phyloP scores from a whole-genome alignment of 2,329 filamentous ascomycete genomes.

The Phialocephala subalpina region DNA sequence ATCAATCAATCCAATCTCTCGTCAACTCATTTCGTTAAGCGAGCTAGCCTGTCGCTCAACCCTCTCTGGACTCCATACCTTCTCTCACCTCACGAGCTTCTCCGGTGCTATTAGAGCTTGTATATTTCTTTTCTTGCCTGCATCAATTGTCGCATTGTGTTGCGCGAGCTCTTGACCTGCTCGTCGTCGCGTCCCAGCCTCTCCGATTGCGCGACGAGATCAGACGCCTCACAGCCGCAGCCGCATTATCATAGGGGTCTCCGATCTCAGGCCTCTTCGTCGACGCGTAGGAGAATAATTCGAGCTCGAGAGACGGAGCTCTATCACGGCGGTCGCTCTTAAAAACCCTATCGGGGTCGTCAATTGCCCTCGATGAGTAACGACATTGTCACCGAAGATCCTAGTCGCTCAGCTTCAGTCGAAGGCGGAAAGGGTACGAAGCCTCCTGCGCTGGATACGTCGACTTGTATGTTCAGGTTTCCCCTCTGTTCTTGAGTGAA shows the following conservation, averaged over 20 bases:
- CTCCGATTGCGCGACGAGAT: conserved; percentile 24
- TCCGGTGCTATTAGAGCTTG: conserved; percentile 28
- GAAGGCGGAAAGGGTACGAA: conserved; percentile 41
- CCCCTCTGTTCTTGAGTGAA: neutral
- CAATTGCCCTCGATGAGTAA: conserved; percentile 48
- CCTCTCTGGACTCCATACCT: conserved; percentile 8
- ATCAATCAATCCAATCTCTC: neutral
- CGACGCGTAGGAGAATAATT: conserved; percentile 35
- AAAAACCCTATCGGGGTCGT: conserved; percentile 27
- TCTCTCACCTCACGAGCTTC: conserved; percentile 25
- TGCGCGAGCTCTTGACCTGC: conserved; percentile 22
- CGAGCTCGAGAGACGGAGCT: conserved; percentile 8
- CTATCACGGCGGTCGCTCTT: conserved; percentile 23
- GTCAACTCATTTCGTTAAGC: conserved; percentile 10
- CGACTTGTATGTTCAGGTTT: conserved; percentile 38
- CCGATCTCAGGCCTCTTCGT: conserved; percentile 6
- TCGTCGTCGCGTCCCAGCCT: conserved; percentile 23
- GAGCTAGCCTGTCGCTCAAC: conserved; percentile 25
- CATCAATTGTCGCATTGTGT: conserved; percentile 35
- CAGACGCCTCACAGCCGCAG: conserved; percentile 25
- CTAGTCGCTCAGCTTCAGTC: conserved; percentile 41
- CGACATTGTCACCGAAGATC: conserved; percentile 46
- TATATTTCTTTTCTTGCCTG: conserved; percentile 25
- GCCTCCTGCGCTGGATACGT: conserved; percentile 43
- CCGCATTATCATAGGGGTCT: conserved; percentile 22